phyloP scores from a whole-genome alignment of 495 filamentous ascomycete species.

The Zalerion maritima region DNA sequence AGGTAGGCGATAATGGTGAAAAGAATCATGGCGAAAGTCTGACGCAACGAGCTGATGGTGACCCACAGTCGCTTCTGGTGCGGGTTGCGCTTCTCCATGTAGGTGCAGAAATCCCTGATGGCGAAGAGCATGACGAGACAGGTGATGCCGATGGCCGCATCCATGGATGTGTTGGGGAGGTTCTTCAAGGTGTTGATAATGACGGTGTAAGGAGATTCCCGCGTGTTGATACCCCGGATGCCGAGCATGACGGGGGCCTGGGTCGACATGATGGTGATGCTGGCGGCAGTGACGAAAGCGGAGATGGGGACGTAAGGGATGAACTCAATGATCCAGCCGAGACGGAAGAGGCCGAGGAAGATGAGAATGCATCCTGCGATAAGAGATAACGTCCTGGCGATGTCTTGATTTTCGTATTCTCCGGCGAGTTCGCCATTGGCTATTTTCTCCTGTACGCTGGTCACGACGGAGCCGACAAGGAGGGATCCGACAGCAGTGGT shows the following conservation, averaged over 20 bases:
- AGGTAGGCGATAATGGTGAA: conserved; percentile 9
- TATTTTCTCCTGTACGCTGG: conserved; percentile 3
- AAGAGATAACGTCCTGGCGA: conserved; percentile 17
- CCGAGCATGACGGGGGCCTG: conserved; percentile 20
- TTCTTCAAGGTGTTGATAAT: conserved; percentile 22
- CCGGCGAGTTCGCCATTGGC: conserved; percentile 2
- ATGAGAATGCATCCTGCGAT: conserved; percentile 18
- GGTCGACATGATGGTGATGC: conserved; percentile 19
- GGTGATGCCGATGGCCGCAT: conserved; percentile 20
- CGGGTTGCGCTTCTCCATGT: conserved; percentile 10
- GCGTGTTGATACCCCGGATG: conserved; percentile 19
- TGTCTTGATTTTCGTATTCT: conserved; percentile 15
- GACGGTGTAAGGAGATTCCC: conserved; percentile 20
- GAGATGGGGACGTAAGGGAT: conserved; percentile 16
- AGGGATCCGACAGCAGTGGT: conserved; percentile 10
- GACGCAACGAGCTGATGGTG: conserved; percentile 8
- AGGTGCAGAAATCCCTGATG: conserved; percentile 12
- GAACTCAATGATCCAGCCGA: conserved; percentile 23
- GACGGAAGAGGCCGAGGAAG: conserved; percentile 16
- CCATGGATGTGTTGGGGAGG: conserved; percentile 14
- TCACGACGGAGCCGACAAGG: conserved; percentile 7
- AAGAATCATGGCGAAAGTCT: conserved; percentile 7
- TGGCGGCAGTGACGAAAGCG: conserved; percentile 8
- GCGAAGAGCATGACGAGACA: conserved; percentile 16
- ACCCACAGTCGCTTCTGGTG: conserved; percentile 6